Conservation (phyloP, 768 basidiomycete genomes). For the Chalciporus chontae region DNA sequence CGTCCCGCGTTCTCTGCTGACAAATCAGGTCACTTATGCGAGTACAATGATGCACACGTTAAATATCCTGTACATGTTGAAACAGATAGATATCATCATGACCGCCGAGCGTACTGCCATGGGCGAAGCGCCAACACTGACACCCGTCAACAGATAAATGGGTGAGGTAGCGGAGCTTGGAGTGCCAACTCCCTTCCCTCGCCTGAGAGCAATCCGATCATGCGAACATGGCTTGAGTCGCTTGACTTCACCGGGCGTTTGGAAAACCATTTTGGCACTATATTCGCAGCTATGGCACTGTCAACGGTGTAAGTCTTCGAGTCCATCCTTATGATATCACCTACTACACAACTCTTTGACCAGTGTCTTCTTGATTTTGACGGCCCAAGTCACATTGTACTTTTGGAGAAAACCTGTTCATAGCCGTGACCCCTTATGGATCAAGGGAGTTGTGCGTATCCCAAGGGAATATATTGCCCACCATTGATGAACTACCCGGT, state of each 20-base stretch:
- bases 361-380: constrained; percentile 22
- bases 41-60: no score
- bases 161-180: neutral
- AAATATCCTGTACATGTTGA: no score
- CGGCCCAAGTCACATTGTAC: constrained; percentile 22
- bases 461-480: no score
- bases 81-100: neutral
- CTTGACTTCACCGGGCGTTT: constrained; percentile 6
- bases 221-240: neutral
- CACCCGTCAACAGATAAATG: neutral
- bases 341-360: neutral
- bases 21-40: neutral
- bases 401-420: constrained; percentile 15
- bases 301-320: constrained; percentile 7
- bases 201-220: constrained; percentile 4
- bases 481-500: neutral
- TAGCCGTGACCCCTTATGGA: constrained; percentile 18
- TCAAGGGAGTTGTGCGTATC: constrained; percentile 19
- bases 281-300: constrained; percentile 12
- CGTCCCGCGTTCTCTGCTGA: no score
- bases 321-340: neutral
- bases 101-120: neutral
- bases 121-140: neutral
- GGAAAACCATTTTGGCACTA: constrained; percentile 2
- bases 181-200: neutral